phyloP scores from a whole-genome alignment of 306 rosid species.

The Cucurbita ficifolia region DNA sequence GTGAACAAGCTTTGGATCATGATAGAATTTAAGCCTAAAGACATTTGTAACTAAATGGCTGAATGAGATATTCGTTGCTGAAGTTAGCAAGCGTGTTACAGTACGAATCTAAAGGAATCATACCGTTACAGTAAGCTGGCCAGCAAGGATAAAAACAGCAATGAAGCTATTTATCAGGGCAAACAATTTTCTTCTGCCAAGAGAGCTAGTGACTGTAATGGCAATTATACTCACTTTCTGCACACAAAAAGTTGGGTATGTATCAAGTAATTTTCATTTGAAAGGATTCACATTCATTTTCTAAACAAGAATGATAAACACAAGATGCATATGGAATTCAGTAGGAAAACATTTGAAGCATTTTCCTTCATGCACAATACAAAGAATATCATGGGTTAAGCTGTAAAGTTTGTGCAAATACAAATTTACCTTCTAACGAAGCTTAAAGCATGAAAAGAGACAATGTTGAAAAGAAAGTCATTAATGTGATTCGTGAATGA shows the following conservation, averaged over 20 bases:
- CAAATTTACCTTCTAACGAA: background rate
- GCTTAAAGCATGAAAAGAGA: background rate
- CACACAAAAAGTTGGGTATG: background rate
- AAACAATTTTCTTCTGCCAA: conserved; percentile 69
- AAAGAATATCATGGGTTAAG: no score
- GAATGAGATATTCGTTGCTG: background rate
- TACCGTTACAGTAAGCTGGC: conserved; percentile 85
- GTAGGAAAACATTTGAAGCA: background rate
- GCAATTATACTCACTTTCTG: conserved; percentile 89
- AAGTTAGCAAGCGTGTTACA: background rate
- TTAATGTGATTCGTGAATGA: background rate
- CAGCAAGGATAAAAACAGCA: conserved; percentile 80
- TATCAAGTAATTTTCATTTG: background rate
- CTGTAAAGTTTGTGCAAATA: background rate
- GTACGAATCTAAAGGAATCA: conserved; percentile 2
- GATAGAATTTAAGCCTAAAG: background rate
- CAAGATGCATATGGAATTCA: background rate
- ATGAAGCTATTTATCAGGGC: conserved; percentile 85
- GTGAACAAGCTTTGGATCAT: background rate
- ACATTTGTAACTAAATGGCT: background rate
- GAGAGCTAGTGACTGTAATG: conserved; percentile 55
- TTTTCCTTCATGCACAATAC: background rate
- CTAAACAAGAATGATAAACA: background rate
- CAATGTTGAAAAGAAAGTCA: background rate
- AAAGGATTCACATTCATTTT: background rate